phyloP scores from a whole-genome alignment of 1,139 yeast genomes.

The Blastobotrys elegans region DNA sequence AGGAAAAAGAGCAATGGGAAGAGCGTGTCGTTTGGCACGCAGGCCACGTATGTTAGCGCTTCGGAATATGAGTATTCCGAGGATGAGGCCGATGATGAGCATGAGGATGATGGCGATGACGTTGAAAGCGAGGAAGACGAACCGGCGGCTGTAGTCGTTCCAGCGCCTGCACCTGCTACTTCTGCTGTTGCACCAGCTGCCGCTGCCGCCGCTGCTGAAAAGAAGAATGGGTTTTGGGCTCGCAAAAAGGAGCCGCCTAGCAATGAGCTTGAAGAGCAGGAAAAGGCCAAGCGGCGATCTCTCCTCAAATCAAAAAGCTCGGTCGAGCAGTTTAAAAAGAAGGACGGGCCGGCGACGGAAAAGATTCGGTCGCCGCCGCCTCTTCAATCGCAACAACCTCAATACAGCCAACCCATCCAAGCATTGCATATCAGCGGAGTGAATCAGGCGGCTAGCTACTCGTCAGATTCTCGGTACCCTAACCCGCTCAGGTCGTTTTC shows the following conservation, averaged over 20 bases:
- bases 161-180: constrained; percentile 3
- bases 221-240: constrained; percentile 9
- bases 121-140: constrained; percentile 21
- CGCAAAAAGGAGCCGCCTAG: background rate
- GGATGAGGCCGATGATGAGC: constrained; percentile 25
- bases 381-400: background rate
- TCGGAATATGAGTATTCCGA: constrained; percentile 29
- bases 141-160: background rate
- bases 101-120: constrained; percentile 22
- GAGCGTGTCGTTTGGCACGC: constrained; percentile 25
- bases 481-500: constrained; percentile 3
- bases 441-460: background rate
- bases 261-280: constrained; percentile 1
- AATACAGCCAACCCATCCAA: constrained; percentile 4
- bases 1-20: constrained; percentile 14
- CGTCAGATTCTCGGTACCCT: constrained; percentile 12
- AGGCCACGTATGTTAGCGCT: constrained; percentile 28
- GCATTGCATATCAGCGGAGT: constrained; percentile 1
- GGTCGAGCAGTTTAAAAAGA: constrained; percentile 23
- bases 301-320: constrained; percentile 30
- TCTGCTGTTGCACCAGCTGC: background rate
- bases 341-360: background rate
- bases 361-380: background rate
- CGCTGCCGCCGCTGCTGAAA: background rate
- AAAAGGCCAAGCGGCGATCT: constrained; percentile 20